These are phyloP conservation scores for Dipteronia dyeriana DNA, from an alignment of 345 rosid genomes.

Conservation along the genomic window DNA sequence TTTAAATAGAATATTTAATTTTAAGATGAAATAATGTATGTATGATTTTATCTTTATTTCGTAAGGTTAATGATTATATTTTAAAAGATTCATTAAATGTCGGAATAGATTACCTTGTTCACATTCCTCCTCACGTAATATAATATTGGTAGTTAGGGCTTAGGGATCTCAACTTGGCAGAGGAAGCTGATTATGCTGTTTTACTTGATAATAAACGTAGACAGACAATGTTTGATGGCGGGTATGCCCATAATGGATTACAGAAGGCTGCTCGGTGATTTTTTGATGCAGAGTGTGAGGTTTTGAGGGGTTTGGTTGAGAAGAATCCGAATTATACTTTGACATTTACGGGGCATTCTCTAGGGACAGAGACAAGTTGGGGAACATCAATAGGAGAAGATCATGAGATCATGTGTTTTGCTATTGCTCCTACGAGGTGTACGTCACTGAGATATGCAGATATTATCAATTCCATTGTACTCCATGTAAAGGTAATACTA, in stretches of 20 bases:
- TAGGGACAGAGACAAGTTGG: constrained; percentile 81
- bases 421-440: constrained; percentile 88
- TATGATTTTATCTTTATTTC: too few relatives aligned
- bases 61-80: too few relatives aligned
- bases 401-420: too few relatives aligned
- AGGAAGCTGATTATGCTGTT: constrained; percentile 82
- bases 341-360: constrained; percentile 88
- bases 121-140: too few relatives aligned
- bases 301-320: constrained; percentile 57
- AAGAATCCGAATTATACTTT: constrained; percentile 61
- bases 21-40: too few relatives aligned
- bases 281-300: constrained; percentile 59
- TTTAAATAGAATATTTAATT: too few relatives aligned
- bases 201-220: constrained; percentile 86
- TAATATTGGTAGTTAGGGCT: too few relatives aligned
- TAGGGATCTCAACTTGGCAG: constrained; percentile 73
- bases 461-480: constrained; percentile 76
- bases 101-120: too few relatives aligned
- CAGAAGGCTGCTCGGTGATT: constrained; percentile 83
- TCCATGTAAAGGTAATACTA: constrained; percentile 53
- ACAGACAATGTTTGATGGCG: constrained; percentile 85
- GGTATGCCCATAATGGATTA: constrained; percentile 87
- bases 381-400: constrained; percentile 71
- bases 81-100: too few relatives aligned
- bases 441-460: constrained; percentile 86